A percentile compares a stretch with the other conserved stretches of the same genome.
These are phyloP conservation scores for Pseudophaeomoniella oleicola DNA, from an alignment of 2,329 filamentous ascomycete species.

Conservation along the genomic window DNA sequence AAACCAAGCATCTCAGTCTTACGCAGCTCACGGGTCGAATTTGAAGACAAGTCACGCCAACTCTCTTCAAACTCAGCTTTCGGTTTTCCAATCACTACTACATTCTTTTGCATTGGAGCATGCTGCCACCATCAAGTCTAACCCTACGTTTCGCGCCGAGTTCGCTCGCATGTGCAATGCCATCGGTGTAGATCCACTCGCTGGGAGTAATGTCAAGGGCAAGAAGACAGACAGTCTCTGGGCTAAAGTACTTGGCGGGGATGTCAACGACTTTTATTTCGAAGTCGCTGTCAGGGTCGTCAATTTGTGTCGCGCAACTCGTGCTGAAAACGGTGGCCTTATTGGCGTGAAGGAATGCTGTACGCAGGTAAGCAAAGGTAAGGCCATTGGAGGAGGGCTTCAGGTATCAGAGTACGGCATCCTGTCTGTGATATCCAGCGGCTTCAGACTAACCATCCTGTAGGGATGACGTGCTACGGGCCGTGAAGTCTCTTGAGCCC, in stretches of 20 bases:
- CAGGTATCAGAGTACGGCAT: slow-evolving; percentile 66
- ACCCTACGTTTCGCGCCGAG: slow-evolving; percentile 87
- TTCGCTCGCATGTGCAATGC: slow-evolving; percentile 97
- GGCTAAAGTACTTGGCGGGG: slow-evolving; percentile 80
- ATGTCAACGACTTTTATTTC: slow-evolving; percentile 97
- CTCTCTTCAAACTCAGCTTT: slow-evolving; percentile 81
- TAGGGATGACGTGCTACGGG: slow-evolving; percentile 77
- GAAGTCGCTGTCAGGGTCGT: slow-evolving; percentile 92
- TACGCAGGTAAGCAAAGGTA: slow-evolving; percentile 57
- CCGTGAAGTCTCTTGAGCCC: slow-evolving; percentile 73
- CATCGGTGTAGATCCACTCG: slow-evolving; percentile 89
- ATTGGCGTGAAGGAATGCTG: slow-evolving; percentile 72
- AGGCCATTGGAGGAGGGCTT: slow-evolving; percentile 59
- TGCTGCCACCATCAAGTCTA: slow-evolving; percentile 87
- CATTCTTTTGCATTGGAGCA: slow-evolving; percentile 93
- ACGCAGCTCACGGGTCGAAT: slow-evolving; percentile 73
- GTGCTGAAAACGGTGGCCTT: slow-evolving; percentile 82
- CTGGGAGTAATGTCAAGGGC: slow-evolving; percentile 44
- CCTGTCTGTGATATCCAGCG: no score
- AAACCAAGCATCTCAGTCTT: slow-evolving; percentile 73
- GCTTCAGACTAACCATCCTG: no score
- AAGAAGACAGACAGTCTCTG: slow-evolving; percentile 58
- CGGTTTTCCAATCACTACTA: slow-evolving; percentile 87
- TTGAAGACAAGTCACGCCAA: slow-evolving; percentile 74
- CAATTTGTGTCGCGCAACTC: slow-evolving; percentile 74